A percentile compares a stretch with the other conserved stretches of the same genome.
These are phyloP conservation scores for Byssochlamys sp. DNA, from an alignment of 2,329 filamentous ascomycete species.

Conservation along the genomic window DNA sequence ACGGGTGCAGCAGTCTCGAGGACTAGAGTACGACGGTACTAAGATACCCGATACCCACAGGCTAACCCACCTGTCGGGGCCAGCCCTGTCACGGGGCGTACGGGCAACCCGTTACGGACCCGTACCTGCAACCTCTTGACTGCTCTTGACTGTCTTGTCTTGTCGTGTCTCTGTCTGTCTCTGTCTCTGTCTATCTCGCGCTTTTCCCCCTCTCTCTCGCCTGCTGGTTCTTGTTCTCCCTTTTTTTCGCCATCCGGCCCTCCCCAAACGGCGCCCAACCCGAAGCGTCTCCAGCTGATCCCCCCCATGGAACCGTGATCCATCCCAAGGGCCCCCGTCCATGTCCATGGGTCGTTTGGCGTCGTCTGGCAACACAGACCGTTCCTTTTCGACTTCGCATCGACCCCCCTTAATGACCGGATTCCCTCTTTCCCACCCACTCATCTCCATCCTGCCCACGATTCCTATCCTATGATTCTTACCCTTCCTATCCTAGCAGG, in stretches of 20 bases:
- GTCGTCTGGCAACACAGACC: conserved; percentile 6
- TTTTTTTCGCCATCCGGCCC: not conserved
- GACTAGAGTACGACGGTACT: too few species aligned
- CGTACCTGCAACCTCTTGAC: not conserved
- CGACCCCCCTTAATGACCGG: conserved; percentile 13
- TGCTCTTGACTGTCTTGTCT: not conserved
- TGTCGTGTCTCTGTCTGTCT: not conserved
- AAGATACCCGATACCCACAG: not conserved
- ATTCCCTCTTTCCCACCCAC: conserved; percentile 8
- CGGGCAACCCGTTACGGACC: not conserved
- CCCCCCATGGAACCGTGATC: conserved; percentile 18
- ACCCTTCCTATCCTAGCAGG: not conserved
- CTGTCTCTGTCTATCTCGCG: not conserved
- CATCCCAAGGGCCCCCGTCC: conserved; percentile 23
- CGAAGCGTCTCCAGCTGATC: conserved; percentile 20
- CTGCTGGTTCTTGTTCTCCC: too few species aligned
- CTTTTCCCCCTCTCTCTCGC: too few species aligned
- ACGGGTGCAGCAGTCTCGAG: too few species aligned
- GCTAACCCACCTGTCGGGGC: not conserved
- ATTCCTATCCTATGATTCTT: conserved; percentile 2
- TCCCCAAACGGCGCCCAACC: conserved; percentile 7
- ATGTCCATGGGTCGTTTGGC: conserved; percentile 28
- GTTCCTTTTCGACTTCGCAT: conserved; percentile 15
- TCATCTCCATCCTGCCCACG: conserved; percentile 8
- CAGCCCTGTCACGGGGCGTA: not conserved